Base-by-base conservation (phyloP, 768 basidiomycete species). In the Leccinellum rugosiceps region DNA sequence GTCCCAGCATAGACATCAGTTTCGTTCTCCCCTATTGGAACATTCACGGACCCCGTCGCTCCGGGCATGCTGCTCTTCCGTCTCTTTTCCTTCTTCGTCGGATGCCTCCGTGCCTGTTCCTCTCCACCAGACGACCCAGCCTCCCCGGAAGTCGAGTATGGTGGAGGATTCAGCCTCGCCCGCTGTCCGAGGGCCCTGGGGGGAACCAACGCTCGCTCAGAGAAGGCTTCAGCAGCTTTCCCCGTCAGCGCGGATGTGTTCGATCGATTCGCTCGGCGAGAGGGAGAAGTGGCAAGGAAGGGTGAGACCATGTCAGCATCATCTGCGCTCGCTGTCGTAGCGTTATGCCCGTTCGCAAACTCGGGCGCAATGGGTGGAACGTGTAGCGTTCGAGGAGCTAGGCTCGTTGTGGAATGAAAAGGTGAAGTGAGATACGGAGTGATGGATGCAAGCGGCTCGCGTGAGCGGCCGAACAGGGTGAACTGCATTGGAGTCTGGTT, bases 101-200 rank as follows among this genome's bases (percentile, higher is more conserved):
- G 57, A 2, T n/a, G 4, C 26, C 32, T 50, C 45, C 35, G 59
- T 15, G 25, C 11, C 31, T n/a, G 26, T 11, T 4, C 25, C 17
- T 17, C 26, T 25, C 9, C 43, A 25, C 1, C 34, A 23, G 56
- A 53, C 4, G 53, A 2, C 14, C 41, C 28, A 6, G 41, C 26
- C 11, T 46, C 58, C 6, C 13, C 30, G 1, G 61, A 51, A 11
- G 56, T 54, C 26, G 64, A 56, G 38, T 71, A 71, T 6, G 70
- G 57, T 3, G 71, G 70, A 15, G 71, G 70, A 43, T 71, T 71
- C 55, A 71, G 45, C 1, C 70, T 61, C 10, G 31, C 25, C 9
- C 65, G 62, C 32, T 31, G 60, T 30, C 46, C 55, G 5, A 9
- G 38, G 38, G n/a, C 9, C n/a, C 9, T n/a, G 17, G 61, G 38